Evolutionary conservation across 495 filamentous ascomycete species (phyloP).

Genomic region (Aspergillus biplanus): DNA sequence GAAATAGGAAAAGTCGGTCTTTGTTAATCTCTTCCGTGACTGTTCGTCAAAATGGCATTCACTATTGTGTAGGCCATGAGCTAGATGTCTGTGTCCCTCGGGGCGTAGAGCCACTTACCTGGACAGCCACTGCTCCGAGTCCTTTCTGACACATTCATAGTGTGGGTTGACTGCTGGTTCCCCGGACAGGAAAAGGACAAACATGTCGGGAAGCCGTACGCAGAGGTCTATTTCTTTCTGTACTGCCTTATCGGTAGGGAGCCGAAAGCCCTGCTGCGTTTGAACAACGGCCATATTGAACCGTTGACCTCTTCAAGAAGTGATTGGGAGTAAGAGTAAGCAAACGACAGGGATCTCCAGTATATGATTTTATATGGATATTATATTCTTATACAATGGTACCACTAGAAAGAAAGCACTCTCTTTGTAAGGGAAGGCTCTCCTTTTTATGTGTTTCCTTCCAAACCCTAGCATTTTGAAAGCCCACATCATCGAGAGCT

Average conservation of each 20-base stretch:
- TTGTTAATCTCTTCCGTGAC: conserved; percentile 9
- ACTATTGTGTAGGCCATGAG: conserved; percentile 12
- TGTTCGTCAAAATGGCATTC: conserved; percentile 20
- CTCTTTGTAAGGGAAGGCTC: not conserved
- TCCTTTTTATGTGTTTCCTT: not conserved
- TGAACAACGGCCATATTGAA: conserved; percentile 14
- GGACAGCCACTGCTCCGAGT: conserved; percentile 29
- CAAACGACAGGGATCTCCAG: not conserved
- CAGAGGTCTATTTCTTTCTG: conserved; percentile 5
- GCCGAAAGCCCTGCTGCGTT: not conserved
- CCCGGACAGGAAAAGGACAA: conserved; percentile 35
- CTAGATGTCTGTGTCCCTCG: not conserved
- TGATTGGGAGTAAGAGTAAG: not conserved
- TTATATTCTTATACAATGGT: too few relatives aligned
- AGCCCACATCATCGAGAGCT: not conserved
- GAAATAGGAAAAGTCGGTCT: conserved; percentile 25
- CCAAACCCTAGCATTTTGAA: not conserved
- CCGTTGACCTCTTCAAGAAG: not conserved
- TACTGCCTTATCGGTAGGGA: not conserved
- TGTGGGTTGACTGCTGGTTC: conserved; percentile 28
- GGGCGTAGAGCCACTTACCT: conserved; percentile 12
- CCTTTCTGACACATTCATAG: conserved; percentile 30
- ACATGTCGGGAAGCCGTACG: conserved; percentile 38
- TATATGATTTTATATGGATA: not conserved
- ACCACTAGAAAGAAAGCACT: too few relatives aligned